These are phyloP conservation scores for Apophysomyces trapeziformis DNA, from an alignment of 371 early-diverging fungal species.

Conservation along the genomic window DNA sequence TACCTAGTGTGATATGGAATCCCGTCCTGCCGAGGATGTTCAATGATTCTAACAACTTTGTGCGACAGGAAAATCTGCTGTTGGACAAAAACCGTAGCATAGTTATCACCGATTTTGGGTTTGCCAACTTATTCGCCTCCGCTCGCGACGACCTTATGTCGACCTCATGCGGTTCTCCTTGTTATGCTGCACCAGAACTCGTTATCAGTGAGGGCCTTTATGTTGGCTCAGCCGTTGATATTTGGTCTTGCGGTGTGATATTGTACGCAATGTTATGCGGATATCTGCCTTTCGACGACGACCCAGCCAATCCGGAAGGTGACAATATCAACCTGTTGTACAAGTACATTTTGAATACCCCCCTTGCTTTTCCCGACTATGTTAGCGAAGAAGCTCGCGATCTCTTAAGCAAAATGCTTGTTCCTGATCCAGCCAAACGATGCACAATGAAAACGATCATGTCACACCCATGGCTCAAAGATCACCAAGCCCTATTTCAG, in stretches of 20 bases:
- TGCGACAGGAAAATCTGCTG: constrained; percentile 81
- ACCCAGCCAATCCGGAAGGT: constrained; percentile 68
- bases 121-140: constrained; percentile 87
- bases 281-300: constrained; percentile 83
- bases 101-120: constrained; percentile 98
- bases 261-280: constrained; percentile 78
- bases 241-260: constrained; percentile 95
- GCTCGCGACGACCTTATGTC: constrained; percentile 71
- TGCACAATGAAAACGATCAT: constrained; percentile 63
- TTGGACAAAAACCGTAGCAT: constrained; percentile 85
- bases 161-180: constrained; percentile 95
- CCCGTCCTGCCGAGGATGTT: constrained; percentile 5
- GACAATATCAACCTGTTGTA: constrained; percentile 67
- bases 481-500: constrained; percentile 20
- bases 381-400: constrained; percentile 49
- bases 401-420: constrained; percentile 64
- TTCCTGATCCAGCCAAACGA: constrained; percentile 58
- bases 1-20: constrained; percentile 22
- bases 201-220: constrained; percentile 94
- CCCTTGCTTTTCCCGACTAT: constrained; percentile 59
- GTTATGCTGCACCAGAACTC: constrained; percentile 96
- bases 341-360: constrained; percentile 66
- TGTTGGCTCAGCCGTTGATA: constrained; percentile 94
- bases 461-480: constrained; percentile 48
- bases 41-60: background rate